Evolutionary conservation across 2,329 filamentous ascomycete genomes (phyloP).

Genomic region (Dendrostoma leiphaemia): DNA sequence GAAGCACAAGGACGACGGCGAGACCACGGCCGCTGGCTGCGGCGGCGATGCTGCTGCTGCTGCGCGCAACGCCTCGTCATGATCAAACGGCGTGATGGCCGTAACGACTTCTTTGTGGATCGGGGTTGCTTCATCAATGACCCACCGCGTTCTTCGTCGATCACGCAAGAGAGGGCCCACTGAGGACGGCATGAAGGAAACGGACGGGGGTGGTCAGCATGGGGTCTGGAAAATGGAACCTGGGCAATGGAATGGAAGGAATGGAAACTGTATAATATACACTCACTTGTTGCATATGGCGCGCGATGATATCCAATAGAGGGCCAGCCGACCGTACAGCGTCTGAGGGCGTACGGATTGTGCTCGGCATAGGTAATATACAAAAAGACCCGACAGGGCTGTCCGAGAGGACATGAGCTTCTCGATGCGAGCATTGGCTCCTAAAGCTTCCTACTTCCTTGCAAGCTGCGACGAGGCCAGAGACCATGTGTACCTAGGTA

Average conservation of each 20-base stretch:
- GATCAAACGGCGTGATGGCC: neutral
- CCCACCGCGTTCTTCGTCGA: too few relatives aligned
- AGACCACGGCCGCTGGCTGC: too few relatives aligned
- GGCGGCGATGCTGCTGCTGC: too few relatives aligned
- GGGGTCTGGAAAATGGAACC: neutral
- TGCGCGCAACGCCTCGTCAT: neutral
- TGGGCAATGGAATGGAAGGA: neutral
- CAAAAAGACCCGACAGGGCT: neutral
- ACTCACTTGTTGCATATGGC: neutral
- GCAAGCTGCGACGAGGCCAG: neutral
- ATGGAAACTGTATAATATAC: neutral
- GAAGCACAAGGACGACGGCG: slow-evolving; percentile 5
- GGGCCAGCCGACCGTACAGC: neutral
- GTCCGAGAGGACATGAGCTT: neutral
- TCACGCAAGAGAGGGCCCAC: too few relatives aligned
- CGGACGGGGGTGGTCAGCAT: too few relatives aligned
- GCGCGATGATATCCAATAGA: neutral
- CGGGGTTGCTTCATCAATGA: too few relatives aligned
- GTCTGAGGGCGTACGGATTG: neutral
- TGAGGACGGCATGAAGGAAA: too few relatives aligned
- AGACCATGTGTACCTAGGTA: neutral
- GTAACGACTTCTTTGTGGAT: too few relatives aligned
- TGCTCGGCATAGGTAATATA: neutral
- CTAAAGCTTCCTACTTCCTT: neutral
- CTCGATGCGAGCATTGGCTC: too few relatives aligned